Evolutionary conservation across 2,329 filamentous ascomycete genomes (phyloP), one percentile per base, ranked within the genome.

Genomic region (Cladophialophora yegresii): DNA sequence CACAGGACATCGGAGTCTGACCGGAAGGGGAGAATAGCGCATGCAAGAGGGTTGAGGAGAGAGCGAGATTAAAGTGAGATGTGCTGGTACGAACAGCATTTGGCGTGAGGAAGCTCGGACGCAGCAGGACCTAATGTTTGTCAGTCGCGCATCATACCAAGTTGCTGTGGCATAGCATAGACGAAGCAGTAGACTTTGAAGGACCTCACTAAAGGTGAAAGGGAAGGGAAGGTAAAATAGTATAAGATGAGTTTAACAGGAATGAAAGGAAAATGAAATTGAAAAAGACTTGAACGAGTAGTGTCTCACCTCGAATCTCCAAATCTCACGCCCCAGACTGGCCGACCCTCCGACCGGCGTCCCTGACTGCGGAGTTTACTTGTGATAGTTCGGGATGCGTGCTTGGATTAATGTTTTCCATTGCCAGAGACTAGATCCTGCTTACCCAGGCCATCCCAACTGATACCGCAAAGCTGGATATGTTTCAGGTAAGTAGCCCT

Each of bases 401-500:
- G 28, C 47, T 36, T 26, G 28, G 8, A 1, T 51, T 22, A 13
- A 16, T 54, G 33, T 61, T 47, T 45, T 16, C 28, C 32, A 30
- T 61, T 49, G 32, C n/a, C 13, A 20, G 23, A 40, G 30, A 36
- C 26, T 9, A 33, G 13, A 20, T n/a, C 16, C n/a, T 47, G 45
- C 20, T 51, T 16, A 20, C 4, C 28, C 28, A 49, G 50, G 62
- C 36, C 28, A 32, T 56, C 20, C 5, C 45, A 54, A 36, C 28
- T 32, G 64, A 63, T 47, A 62, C 65, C 61, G 63, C 66, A 66
- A 69, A 62, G 59, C 61, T 71, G 69, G 70, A 70, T 68, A 70
- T 70, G 68, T 71, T 72, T 62, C 66, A 69, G 70, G 70, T 70
- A 65, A 58, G 65, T 56, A 26, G 22, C 26, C 54, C 32, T 12